Conservation (phyloP, 331 rosid species). For the Malus hybrid region DNA sequence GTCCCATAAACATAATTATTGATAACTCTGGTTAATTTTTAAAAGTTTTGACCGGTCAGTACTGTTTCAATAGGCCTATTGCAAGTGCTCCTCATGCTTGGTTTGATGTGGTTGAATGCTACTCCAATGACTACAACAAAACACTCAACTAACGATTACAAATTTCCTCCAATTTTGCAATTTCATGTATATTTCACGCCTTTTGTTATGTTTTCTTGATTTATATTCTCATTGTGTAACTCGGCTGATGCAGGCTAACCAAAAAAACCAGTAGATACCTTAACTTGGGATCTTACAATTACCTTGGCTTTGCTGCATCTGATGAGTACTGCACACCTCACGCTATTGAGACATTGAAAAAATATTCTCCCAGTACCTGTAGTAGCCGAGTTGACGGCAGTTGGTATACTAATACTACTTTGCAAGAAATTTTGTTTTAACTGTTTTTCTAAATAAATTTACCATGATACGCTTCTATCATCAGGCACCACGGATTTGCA, state of each 20-base stretch:
- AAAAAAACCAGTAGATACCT: constrained; percentile 48
- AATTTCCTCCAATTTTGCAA: neutral
- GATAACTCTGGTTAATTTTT: neutral
- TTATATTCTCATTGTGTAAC: neutral
- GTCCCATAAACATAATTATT: neutral
- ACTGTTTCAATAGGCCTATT: constrained; percentile 91
- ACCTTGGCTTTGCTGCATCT: constrained; percentile 71
- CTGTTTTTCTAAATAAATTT: neutral
- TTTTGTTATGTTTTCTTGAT: neutral
- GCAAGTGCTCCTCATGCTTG: constrained; percentile 97
- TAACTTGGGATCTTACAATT: constrained; percentile 81
- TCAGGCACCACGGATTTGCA: constrained; percentile 62
- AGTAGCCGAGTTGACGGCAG: constrained; percentile 76
- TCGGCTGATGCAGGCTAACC: constrained; percentile 47
- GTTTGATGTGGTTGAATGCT: constrained; percentile 94
- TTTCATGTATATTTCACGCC: no score
- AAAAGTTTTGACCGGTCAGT: constrained; percentile 34
- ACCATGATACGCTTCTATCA: constrained; percentile 2
- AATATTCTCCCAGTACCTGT: constrained; percentile 70
- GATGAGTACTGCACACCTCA: constrained; percentile 37
- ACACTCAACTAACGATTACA: constrained; percentile 45
- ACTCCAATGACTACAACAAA: constrained; percentile 81
- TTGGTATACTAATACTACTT: constrained; percentile 12
- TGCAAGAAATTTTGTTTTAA: neutral
- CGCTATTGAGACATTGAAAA: constrained; percentile 50